phyloP scores from a whole-genome alignment of 176 grass and related monocot species.

The Eleusine indica region DNA sequence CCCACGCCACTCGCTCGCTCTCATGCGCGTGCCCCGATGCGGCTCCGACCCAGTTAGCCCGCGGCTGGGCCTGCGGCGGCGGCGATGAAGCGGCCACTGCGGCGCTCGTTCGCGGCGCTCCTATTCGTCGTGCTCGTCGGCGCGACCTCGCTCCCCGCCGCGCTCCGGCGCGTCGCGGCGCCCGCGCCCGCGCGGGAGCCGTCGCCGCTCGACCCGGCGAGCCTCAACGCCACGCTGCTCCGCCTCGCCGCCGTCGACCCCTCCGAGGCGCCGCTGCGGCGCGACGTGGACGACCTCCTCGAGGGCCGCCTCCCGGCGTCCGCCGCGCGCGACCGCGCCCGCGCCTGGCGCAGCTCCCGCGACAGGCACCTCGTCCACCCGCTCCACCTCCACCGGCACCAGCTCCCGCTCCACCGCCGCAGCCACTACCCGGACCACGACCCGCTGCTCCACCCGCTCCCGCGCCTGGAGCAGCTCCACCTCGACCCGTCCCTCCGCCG shows the following conservation, averaged over 20 bases:
- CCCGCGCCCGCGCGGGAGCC: background rate
- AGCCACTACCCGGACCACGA: constrained; percentile 46
- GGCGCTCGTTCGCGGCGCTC: constrained; percentile 55
- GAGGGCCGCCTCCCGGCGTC: constrained; percentile 61
- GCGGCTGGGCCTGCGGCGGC: constrained; percentile 13
- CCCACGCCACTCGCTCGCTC: background rate
- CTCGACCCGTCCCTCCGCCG: constrained; percentile 55
- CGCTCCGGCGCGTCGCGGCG: constrained; percentile 17
- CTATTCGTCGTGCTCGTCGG: constrained; percentile 53
- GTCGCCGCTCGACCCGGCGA: constrained; percentile 11
- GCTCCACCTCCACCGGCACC: constrained; percentile 47
- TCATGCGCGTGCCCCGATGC: constrained; percentile 43
- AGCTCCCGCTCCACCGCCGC: constrained; percentile 46
- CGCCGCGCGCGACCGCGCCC: constrained; percentile 23
- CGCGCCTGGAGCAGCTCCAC: constrained; percentile 40
- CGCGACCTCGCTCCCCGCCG: constrained; percentile 37
- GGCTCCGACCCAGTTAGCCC: constrained; percentile 37
- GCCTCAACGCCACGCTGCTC: constrained; percentile 75
- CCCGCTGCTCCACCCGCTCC: constrained; percentile 50
- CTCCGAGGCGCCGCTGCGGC: constrained; percentile 49
- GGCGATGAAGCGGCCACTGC: constrained; percentile 57
- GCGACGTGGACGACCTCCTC: constrained; percentile 75
- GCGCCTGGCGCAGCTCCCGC: constrained; percentile 35
- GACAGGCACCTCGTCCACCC: constrained; percentile 46
- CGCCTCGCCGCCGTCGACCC: constrained; percentile 58